Base-by-base conservation (phyloP, 345 rosid species). In the Aurinia saxatilis region DNA sequence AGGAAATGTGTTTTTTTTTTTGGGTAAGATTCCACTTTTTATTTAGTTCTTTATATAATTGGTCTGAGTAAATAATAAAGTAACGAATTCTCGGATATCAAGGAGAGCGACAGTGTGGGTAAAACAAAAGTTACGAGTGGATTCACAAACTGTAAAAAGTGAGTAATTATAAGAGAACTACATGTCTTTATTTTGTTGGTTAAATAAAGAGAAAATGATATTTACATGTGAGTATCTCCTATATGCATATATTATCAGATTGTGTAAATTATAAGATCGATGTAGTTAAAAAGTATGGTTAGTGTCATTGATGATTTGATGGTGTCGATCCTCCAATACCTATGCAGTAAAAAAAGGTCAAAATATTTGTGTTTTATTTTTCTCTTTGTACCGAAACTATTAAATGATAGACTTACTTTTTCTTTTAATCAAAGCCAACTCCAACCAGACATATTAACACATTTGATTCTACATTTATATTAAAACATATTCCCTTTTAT, bases 41-140 rank as follows among this genome's bases (percentile, higher is more conserved):
- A 38, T 33, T 51, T 60, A 34, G 17, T n/a, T n/a, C n/a, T 45
- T 36, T 54, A 19, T 61, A 53, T 60, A 69, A 69, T 61, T 61
- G 50, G 29, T 17, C 66, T 29, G 37, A 21, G 33, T 44, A 42
- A 50, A 33, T 51, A 42, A 23, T 34, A 60, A 14, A 45, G 68
- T 46, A 46, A 69, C 27, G 52, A 53, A 53, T 37, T 69, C 63
- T 53, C 73, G 68, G 73, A 69, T 69, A 61, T 62, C 73, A 69
- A 69, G 57, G 56, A 61, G 34, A 44, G 30, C 68, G 57, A 61
- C 68, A 46, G 63, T 60, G 57, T 46, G 44, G 46, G 33, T 61
- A 30, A 70, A 27, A 27, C 37, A 42, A 51, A 56, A 35, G 0
- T 23, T 18, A 53, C 14, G 23, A 52, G 23, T 60, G 60, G 35